phyloP scores from a whole-genome alignment of 148 eudicot species.

The Nepenthes mirabilis region DNA sequence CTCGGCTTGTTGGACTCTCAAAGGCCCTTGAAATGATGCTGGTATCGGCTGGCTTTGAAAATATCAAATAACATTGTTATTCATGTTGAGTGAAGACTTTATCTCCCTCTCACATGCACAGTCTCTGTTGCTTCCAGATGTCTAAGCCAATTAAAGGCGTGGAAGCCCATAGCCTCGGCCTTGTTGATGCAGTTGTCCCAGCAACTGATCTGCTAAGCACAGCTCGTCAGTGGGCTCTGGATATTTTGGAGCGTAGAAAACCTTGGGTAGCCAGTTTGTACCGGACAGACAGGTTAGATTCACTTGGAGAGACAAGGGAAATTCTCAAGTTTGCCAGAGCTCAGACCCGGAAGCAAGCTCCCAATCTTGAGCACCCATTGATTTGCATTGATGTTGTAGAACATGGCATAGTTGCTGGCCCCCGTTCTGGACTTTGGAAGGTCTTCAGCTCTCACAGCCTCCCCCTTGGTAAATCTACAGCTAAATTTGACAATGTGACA shows the following conservation, averaged over 20 bases:
- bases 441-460: constrained; percentile 13
- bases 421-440: constrained; percentile 91
- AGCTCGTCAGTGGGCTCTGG: constrained; percentile 85
- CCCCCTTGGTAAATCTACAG: neutral
- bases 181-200: constrained; percentile 80
- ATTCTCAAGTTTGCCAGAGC: constrained; percentile 77
- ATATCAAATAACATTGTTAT: no score
- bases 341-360: constrained; percentile 74
- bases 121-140: constrained; percentile 31
- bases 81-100: neutral
- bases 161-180: constrained; percentile 78
- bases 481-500: neutral
- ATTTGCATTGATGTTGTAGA: constrained; percentile 85
- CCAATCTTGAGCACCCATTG: constrained; percentile 70
- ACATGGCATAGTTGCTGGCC: constrained; percentile 81
- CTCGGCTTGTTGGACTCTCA: constrained; percentile 81
- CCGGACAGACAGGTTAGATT: constrained; percentile 73
- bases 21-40: constrained; percentile 95
- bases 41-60: constrained; percentile 27
- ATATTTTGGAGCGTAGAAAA: constrained; percentile 60
- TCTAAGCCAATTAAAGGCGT: constrained; percentile 72
- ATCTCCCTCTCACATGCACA: neutral
- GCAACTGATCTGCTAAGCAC: constrained; percentile 47
- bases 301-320: constrained; percentile 85
- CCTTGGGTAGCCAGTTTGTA: constrained; percentile 83